These are phyloP conservation scores for Scenedesmus sp. DNA, from an alignment of 163 green algal species.

Conservation along the genomic window DNA sequence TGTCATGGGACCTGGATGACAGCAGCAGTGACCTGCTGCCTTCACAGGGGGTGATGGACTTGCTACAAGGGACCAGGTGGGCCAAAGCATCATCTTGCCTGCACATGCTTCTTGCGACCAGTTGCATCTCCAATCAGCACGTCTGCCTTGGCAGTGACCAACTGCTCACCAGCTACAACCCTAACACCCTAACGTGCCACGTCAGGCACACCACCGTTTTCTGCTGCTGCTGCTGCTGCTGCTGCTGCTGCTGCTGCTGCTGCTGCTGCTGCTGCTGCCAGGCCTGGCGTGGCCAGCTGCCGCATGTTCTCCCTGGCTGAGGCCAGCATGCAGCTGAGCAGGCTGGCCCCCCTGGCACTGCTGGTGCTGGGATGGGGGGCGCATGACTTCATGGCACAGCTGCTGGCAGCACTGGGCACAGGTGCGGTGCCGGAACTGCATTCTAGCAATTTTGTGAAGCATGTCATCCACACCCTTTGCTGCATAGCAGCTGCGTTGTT, in stretches of 20 bases:
- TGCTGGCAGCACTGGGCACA: slow-evolving; percentile 22
- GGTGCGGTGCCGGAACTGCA: not conserved
- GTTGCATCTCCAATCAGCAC: no score
- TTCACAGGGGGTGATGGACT: not conserved
- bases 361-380: slow-evolving; percentile 40
- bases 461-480: not conserved
- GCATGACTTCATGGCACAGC: slow-evolving; percentile 21
- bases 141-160: no score
- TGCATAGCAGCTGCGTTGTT: not conserved
- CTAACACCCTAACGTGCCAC: no score
- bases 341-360: not conserved
- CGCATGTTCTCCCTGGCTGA: slow-evolving; percentile 23
- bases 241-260: not conserved
- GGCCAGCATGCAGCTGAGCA: slow-evolving; percentile 21
- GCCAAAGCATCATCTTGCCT: not conserved
- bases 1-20: not conserved
- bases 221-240: no score
- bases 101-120: no score
- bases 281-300: not conserved
- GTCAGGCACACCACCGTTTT: not conserved
- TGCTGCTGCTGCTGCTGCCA: not conserved
- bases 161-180: no score
- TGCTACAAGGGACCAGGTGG: not conserved
- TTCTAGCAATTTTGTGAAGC: not conserved
- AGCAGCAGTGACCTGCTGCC: slow-evolving; percentile 1